These are phyloP conservation scores for Pythium apleroticum DNA, from an alignment of 352 stramenopile genomes.

Conservation along the genomic window DNA sequence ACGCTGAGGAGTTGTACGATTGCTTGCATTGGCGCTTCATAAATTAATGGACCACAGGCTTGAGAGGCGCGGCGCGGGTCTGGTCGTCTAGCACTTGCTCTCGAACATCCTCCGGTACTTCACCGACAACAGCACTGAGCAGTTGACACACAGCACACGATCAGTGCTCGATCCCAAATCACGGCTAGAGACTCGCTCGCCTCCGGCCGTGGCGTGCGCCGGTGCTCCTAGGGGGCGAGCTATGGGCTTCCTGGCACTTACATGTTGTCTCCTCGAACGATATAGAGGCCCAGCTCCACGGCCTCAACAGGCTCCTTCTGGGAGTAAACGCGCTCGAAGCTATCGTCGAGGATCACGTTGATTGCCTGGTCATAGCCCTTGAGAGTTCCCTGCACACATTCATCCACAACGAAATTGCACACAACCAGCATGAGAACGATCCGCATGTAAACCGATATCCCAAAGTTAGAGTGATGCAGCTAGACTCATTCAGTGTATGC, in stretches of 20 bases:
- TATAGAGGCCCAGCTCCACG: constrained; percentile 91
- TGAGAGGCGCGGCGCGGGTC: constrained; percentile 85
- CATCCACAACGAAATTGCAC: too few species aligned
- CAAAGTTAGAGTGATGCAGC: too few species aligned
- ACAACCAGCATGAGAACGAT: too few species aligned
- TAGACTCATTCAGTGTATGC: background rate
- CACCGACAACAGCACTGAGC: constrained; percentile 80
- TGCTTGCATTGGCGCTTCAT: constrained; percentile 9
- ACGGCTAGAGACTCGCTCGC: too few species aligned
- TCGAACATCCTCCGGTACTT: constrained; percentile 85
- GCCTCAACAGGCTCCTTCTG: constrained; percentile 87
- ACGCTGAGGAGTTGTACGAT: background rate
- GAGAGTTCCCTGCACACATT: constrained; percentile 61
- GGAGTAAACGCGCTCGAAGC: constrained; percentile 93
- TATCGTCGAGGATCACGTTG: constrained; percentile 93
- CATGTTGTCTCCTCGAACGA: constrained; percentile 95
- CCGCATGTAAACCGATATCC: too few species aligned
- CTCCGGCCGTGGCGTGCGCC: too few species aligned
- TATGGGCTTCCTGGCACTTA: constrained; percentile 22
- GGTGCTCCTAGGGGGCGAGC: too few species aligned
- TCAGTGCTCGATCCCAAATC: too few species aligned
- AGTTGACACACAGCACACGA: background rate
- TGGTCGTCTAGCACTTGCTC: constrained; percentile 89
- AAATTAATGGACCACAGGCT: constrained; percentile 90
- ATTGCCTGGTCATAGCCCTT: constrained; percentile 93